Evolutionary conservation across 306 rosid species (phyloP).

Genomic region (Fragaria nilgerrensis): DNA sequence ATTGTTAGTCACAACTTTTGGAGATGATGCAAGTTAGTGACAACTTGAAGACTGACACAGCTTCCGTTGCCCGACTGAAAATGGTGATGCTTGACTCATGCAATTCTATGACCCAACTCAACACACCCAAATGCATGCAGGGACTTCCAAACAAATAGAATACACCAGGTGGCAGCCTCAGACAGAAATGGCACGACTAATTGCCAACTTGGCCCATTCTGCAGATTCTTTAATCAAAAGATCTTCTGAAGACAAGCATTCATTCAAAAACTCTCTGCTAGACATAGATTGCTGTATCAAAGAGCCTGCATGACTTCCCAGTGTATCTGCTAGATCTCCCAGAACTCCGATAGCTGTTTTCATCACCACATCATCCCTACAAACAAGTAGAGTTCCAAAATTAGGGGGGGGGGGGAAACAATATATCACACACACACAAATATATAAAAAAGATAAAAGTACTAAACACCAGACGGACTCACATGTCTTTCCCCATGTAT

Average conservation of each 20-base stretch:
- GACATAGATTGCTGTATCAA: slow-evolving; percentile 87
- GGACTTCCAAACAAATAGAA: slow-evolving; percentile 45
- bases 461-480: slow-evolving; percentile 24
- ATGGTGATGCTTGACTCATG: slow-evolving; percentile 63
- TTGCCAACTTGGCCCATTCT: slow-evolving; percentile 95
- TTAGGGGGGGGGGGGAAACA: slow-evolving; percentile 3
- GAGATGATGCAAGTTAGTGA: slow-evolving; percentile 91
- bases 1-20: slow-evolving; percentile 67
- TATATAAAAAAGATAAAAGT: background rate
- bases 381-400: slow-evolving; percentile 2
- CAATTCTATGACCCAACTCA: slow-evolving; percentile 53
- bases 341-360: slow-evolving; percentile 95
- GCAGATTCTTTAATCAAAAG: slow-evolving; percentile 85
- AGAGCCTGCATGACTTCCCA: slow-evolving; percentile 86
- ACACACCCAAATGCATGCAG: slow-evolving; percentile 83
- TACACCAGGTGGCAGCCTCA: slow-evolving; percentile 48
- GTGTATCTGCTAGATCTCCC: slow-evolving; percentile 93
- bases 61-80: slow-evolving; percentile 63
- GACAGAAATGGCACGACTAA: slow-evolving; percentile 80
- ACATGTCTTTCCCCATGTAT: slow-evolving; percentile 87
- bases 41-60: slow-evolving; percentile 67
- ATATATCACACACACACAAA: background rate
- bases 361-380: slow-evolving; percentile 88
- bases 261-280: slow-evolving; percentile 79
- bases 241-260: slow-evolving; percentile 89